Conservation (phyloP, 306 rosid species). For the Begonia fuchsioides region DNA sequence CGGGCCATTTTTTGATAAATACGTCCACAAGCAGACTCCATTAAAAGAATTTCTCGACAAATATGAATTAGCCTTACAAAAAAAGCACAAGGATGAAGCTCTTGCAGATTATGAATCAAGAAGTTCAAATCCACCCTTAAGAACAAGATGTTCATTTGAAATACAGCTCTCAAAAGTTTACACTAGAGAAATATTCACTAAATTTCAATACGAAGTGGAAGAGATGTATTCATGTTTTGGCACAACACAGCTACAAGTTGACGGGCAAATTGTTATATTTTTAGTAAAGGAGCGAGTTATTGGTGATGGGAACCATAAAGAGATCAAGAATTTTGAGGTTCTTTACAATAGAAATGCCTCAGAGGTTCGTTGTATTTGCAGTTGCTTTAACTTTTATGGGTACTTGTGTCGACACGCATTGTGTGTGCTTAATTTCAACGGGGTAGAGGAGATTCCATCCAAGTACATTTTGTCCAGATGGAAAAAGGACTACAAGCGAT, state of each 20-base stretch:
- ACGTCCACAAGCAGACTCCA: slow-evolving; percentile 85
- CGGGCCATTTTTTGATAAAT: slow-evolving; percentile 63
- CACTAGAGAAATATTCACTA: slow-evolving; percentile 57
- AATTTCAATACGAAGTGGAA: slow-evolving; percentile 80
- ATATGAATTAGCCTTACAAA: slow-evolving; percentile 77
- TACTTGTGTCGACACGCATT: slow-evolving; percentile 78
- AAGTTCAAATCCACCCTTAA: slow-evolving; percentile 55
- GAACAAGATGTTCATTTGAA: slow-evolving; percentile 85
- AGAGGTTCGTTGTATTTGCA: slow-evolving; percentile 94
- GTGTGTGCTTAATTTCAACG: slow-evolving; percentile 80
- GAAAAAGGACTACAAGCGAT: slow-evolving; percentile 87
- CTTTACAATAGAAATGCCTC: slow-evolving; percentile 63
- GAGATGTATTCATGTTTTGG: slow-evolving; percentile 91
- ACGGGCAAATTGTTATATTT: slow-evolving; percentile 64
- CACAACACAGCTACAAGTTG: slow-evolving; percentile 68
- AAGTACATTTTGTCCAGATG: slow-evolving; percentile 56
- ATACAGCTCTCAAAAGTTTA: slow-evolving; percentile 68
- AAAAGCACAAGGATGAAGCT: slow-evolving; percentile 77
- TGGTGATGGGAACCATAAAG: slow-evolving; percentile 56
- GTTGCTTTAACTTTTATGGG: slow-evolving; percentile 74
- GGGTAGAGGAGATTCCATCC: slow-evolving; percentile 81
- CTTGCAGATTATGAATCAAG: slow-evolving; percentile 72
- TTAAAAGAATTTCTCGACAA: slow-evolving; percentile 90
- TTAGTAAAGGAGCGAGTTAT: slow-evolving; percentile 80
- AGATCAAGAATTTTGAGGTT: slow-evolving; percentile 80